Evolutionary conservation across 2,329 filamentous ascomycete genomes (phyloP), one percentile per base, ranked within the genome.

Genomic region (Penicillium oxalicum): DNA sequence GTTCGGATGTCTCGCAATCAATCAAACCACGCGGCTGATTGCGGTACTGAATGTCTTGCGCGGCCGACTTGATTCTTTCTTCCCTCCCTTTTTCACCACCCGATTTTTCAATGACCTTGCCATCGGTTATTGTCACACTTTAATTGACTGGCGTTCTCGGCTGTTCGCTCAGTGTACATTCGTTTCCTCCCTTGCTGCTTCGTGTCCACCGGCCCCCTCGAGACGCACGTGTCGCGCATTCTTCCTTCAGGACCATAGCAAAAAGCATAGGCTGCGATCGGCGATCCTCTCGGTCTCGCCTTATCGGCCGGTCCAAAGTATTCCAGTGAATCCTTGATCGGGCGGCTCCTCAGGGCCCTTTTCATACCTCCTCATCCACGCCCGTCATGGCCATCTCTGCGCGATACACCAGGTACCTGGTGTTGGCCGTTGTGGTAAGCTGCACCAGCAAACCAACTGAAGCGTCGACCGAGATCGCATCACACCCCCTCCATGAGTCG

Each of bases 371-470:
- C 45, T 45, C 37, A 52, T 40, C 42, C 52, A 18, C 18, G 40
- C 47, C 29, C 49, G 50, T 48, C 41, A 57, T 60, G 54, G 56
- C 53, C 41, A 28, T 56, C 50, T 49, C 52, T 24, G 60, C 59
- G 41, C 62, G 67, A 56, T 72, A 72, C 60, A 63, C 82, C 57
- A 79, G 81, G 60, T 84, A 83, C 66, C 74, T 95, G 68, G 78
- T 93, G 66, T 83, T 95, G 64, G 87, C 89, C 51, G 79, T 90
- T 65, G 85, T 95, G 65, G 91, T 95, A 80, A 66, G 86, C 77
- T 24, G 11, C 9, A 4, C n/a, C 7, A 18, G 2, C 18, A 18
- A 18, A 18, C 18, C 18, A 18, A 18, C 18, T 13, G 11, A 32
- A 32, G 29, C 29, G 5, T 3, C 29, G 29, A 32, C 11, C 29